Evolutionary conservation across 768 basidiomycete species (phyloP).

Genomic region (Boletales sp.): DNA sequence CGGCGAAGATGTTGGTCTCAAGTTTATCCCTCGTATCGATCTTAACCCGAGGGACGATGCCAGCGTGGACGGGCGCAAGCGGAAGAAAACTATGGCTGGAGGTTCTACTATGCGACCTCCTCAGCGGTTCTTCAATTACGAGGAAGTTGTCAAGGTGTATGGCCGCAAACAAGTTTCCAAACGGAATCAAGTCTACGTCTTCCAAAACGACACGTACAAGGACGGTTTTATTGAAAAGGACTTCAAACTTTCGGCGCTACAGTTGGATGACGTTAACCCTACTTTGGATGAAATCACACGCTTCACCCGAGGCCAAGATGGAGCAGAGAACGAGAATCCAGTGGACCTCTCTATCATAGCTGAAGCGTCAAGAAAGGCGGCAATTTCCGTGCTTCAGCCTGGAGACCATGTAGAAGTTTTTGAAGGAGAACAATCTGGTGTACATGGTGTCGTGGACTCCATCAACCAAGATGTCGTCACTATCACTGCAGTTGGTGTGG

Average conservation of each 20-base stretch:
- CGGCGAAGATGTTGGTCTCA: slow-evolving; percentile 87
- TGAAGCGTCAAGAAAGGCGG: slow-evolving; percentile 86
- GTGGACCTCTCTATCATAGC: slow-evolving; percentile 90
- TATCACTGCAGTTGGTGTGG: slow-evolving; percentile 73
- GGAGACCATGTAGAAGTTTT: slow-evolving; percentile 98
- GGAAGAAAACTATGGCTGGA: slow-evolving; percentile 58
- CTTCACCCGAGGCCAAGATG: slow-evolving; percentile 77
- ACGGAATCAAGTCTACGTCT: slow-evolving; percentile 74
- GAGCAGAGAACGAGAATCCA: slow-evolving; percentile 58
- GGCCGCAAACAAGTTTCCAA: slow-evolving; percentile 74
- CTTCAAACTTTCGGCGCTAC: slow-evolving; percentile 74
- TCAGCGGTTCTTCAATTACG: slow-evolving; percentile 89
- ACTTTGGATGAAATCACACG: slow-evolving; percentile 95
- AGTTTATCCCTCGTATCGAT: slow-evolving; percentile 97
- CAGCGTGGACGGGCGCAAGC: slow-evolving; percentile 66
- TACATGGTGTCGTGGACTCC: slow-evolving; percentile 89
- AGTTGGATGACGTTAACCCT: slow-evolving; percentile 87
- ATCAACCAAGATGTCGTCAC: slow-evolving; percentile 85
- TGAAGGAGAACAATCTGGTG: slow-evolving; percentile 93
- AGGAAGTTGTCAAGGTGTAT: slow-evolving; percentile 86
- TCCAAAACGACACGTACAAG: slow-evolving; percentile 90
- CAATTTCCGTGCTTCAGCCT: slow-evolving; percentile 92
- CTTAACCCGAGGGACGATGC: slow-evolving; percentile 84
- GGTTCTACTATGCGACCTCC: slow-evolving; percentile 74
- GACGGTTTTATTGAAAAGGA: slow-evolving; percentile 98